phyloP scores from a whole-genome alignment of 352 stramenopile species.

The Aphanomyces invadans region DNA sequence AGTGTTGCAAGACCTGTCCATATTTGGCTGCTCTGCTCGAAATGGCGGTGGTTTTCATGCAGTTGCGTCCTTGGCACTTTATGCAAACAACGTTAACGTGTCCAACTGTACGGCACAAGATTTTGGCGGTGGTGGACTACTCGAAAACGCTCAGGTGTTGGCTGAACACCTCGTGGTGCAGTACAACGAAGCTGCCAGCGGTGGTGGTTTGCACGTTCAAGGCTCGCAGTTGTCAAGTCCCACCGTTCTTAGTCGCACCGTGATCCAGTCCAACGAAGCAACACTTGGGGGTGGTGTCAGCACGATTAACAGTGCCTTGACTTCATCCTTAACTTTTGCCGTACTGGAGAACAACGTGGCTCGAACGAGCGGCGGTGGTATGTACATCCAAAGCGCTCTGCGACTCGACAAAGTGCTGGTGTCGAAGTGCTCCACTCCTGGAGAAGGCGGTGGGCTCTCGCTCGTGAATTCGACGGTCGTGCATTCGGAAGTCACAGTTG shows the following conservation, averaged over 20 bases:
- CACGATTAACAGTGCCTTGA: background rate
- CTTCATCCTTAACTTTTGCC: background rate
- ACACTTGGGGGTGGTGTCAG: background rate
- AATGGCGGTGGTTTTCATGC: slow-evolving; percentile 5
- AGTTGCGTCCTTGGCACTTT: background rate
- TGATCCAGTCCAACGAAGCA: background rate
- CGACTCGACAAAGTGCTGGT: background rate
- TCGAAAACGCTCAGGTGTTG: background rate
- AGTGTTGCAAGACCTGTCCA: background rate
- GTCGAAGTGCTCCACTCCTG: background rate
- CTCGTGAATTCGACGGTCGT: background rate
- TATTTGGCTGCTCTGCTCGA: background rate
- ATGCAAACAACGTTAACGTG: background rate
- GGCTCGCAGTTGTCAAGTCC: background rate
- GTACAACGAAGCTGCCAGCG: background rate
- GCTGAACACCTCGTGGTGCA: background rate
- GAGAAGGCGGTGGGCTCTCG: background rate
- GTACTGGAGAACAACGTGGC: slow-evolving; percentile 1
- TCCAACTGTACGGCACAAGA: background rate
- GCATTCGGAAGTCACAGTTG: background rate
- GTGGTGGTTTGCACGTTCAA: background rate
- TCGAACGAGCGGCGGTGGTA: background rate
- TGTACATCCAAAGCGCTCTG: slow-evolving; percentile 4
- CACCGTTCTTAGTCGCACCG: background rate
- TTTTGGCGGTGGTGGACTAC: background rate